Evolutionary conservation across 1,139 yeast genomes (phyloP), one percentile per base, ranked within the genome.

Genomic region (Geotrichum macrosporum): DNA sequence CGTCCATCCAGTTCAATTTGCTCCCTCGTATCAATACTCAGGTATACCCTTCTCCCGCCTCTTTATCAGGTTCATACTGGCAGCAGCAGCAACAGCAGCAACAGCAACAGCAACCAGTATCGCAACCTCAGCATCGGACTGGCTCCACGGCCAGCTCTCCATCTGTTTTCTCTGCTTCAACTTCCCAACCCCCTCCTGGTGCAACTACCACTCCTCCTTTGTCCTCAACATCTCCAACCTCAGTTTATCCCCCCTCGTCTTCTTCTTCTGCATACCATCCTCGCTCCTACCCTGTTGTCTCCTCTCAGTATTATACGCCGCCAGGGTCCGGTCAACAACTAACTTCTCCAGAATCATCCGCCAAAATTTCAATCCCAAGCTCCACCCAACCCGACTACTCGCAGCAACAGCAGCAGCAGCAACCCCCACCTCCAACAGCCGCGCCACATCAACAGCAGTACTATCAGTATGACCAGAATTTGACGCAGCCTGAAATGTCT

Each of bases 401-500:
- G n/a, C 44, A 39, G 13, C 53, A 47, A 19, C 44, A 34, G 16
- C 40, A 32, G 20, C 26, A 24, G 4, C 35, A 27, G 5, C 40
- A 19, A 16, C 32, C 27, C 4, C 39, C 29, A 15, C 44, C 20
- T 4, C 44, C 38, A 22, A 26, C 32, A 9, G 35, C n/a, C n/a
- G 29, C 27, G 20, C 38, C 13, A 13, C 44, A 24, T 15, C 33
- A 31, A 31, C 40, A 40, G 20, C 41, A 46, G 10, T 46, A 42
- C 13, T 41, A 42, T 16, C 47, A 42, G 2, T 34, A 37, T n/a
- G 34, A 37, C 16, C 47, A 42, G 16, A 31, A 24, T 3, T 16
- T 20, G 31, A 21, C 33, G 3, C 47, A 24, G 12, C 38, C 47
- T 56, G 56, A 15, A 51, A 54, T 18, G 59, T 55, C 12, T 57